Evolutionary conservation across 192 early-diverging fungal genomes (phyloP).

Genomic region (Mortierella claussenii): DNA sequence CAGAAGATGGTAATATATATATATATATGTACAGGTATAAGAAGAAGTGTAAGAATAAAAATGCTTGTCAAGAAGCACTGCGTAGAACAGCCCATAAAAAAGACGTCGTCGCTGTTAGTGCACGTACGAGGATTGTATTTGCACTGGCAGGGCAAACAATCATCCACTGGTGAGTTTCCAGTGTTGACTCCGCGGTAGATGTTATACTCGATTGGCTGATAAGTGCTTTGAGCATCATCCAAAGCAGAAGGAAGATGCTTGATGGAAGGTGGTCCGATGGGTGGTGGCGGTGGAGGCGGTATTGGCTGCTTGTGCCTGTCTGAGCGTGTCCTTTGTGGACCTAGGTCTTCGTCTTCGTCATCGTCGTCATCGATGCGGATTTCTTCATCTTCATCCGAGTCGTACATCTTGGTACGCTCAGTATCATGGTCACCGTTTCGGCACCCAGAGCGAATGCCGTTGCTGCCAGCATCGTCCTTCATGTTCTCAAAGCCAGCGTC

Average conservation of each 20-base stretch:
- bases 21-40: too few species aligned
- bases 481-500: slow-evolving; percentile 44
- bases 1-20: too few species aligned
- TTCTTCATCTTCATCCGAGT: slow-evolving; percentile 48
- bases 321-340: not conserved
- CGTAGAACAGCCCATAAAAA: too few species aligned
- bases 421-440: not conserved
- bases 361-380: slow-evolving; percentile 35
- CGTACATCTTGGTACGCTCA: slow-evolving; percentile 8
- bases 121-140: slow-evolving; percentile 72
- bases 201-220: slow-evolving; percentile 74
- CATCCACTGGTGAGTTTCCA: slow-evolving; percentile 73
- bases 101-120: too few species aligned
- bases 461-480: not conserved
- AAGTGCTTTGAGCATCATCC: slow-evolving; percentile 67
- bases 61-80: too few species aligned
- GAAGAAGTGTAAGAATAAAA: too few species aligned
- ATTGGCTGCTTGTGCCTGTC: slow-evolving; percentile 7
- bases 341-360: slow-evolving; percentile 11
- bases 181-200: slow-evolving; percentile 77
- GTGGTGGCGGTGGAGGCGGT: slow-evolving; percentile 43
- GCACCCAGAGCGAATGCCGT: not conserved
- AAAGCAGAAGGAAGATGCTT: slow-evolving; percentile 53
- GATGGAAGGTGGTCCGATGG: slow-evolving; percentile 45
- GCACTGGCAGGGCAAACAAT: slow-evolving; percentile 84